Conservation (phyloP, 352 stramenopile genomes). For the Phytophthora pseudosyringae region DNA sequence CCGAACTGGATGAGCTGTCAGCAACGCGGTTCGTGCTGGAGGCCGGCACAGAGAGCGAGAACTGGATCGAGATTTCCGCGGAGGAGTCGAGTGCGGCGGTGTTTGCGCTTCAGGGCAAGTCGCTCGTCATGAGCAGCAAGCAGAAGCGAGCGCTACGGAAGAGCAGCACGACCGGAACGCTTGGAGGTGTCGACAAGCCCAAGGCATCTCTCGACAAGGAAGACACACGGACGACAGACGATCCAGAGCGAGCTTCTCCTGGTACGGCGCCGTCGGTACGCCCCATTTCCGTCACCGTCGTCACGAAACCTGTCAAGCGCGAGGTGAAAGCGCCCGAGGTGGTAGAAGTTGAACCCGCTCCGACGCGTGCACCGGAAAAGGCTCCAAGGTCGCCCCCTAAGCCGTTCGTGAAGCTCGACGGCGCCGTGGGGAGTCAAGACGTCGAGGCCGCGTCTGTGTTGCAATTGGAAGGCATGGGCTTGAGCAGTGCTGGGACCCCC, state of each 20-base stretch:
- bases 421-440: not conserved
- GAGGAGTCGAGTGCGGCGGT: not conserved
- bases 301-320: constrained; percentile 16
- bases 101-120: constrained; percentile 24
- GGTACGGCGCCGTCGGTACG: constrained; percentile 1
- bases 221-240: not conserved
- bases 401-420: constrained; percentile 28
- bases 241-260: not conserved
- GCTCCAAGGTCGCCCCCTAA: not conserved
- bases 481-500: not conserved
- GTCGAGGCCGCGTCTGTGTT: not conserved
- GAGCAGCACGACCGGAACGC: not conserved
- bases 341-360: not conserved
- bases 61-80: not conserved
- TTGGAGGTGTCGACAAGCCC: not conserved
- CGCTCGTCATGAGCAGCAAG: constrained; percentile 21
- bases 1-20: not conserved
- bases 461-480: constrained; percentile 18
- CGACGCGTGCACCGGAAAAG: not conserved
- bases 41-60: not conserved
- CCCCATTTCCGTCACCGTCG: constrained; percentile 28
- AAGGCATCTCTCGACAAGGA: not conserved
- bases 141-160: not conserved
- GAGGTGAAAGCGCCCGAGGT: constrained; percentile 3
- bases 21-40: not conserved